Evolutionary conservation across 2,329 filamentous ascomycete species (phyloP), one percentile per base, ranked within the genome.

Genomic region (Xylaria sp.): DNA sequence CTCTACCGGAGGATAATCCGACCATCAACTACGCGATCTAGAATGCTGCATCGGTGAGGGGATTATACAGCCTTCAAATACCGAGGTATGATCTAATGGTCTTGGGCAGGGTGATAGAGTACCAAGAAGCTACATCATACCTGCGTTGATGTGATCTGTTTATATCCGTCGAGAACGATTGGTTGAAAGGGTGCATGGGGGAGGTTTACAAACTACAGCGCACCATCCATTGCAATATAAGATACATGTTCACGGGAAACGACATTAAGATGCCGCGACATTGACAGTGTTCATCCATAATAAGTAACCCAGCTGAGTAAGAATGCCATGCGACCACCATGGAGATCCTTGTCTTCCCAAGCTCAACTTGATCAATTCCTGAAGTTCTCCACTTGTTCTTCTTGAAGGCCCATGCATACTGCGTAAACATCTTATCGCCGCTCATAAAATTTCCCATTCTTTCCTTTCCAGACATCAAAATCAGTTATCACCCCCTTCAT

Each of bases 11-110:
- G 36, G n/a, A 15, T 27, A 31, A 61, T 17, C 42, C 33, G 33
- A 31, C 13, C 11, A 29, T 51, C 49, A 27, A 42, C 20, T 17
- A 45, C 22, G 11, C 15, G 31, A 44, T 65, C 63, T 61, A 61
- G 63, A 65, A 45, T 51, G 6, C 13, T 53, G 4, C 29, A 38
- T 22, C 63, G 50, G 51, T 62, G 50, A 56, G n/a, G 36, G 33
- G 2, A 17, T 33, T 44, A 27, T 17, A 36, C 29, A 15, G 17
- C 15, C 2, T 44, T 31, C 44, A 57, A 62, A 39, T 65, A 45
- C 58, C 63, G 58, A 62, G 50, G 44, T 57, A 44, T 38, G 29
- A 45, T 62, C 27, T 53, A 31, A 31, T 25, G 5, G 22, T 33
- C 33, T 51, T 45, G 7, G 42, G 20, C 2, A 20, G 42, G 11